Conservation (phyloP, 83 land plant genomes). For the Isoetes engelmannii region DNA sequence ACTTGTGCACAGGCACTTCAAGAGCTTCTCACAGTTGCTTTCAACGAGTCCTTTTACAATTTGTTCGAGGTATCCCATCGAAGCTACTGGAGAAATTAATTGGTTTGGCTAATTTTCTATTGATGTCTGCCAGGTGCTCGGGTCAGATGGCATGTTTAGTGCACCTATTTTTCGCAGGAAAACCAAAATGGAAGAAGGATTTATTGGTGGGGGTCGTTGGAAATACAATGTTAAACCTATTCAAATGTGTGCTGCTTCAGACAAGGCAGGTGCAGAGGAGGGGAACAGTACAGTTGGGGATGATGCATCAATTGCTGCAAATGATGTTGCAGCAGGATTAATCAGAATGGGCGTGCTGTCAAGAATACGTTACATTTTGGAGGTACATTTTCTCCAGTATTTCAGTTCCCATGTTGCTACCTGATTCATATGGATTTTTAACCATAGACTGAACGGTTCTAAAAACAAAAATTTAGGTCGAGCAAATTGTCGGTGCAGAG, state of each 20-base stretch:
- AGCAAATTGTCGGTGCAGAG: slow-evolving; percentile 51
- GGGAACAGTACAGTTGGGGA: slow-evolving; percentile 48
- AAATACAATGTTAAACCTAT: slow-evolving; percentile 67
- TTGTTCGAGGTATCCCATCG: slow-evolving; percentile 20
- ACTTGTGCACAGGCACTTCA: slow-evolving; percentile 39
- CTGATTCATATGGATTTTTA: not conserved
- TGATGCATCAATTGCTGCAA: slow-evolving; percentile 54
- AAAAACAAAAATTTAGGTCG: slow-evolving; percentile 45
- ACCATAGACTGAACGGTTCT: no score
- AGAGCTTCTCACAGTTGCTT: slow-evolving; percentile 29
- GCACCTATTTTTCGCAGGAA: slow-evolving; percentile 64
- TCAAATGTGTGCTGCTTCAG: slow-evolving; percentile 37
- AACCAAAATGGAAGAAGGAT: slow-evolving; percentile 50
- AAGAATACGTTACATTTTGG: slow-evolving; percentile 60
- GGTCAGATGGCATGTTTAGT: slow-evolving; percentile 16
- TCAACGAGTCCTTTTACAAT: slow-evolving; percentile 23
- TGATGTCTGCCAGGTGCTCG: no score
- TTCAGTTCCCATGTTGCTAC: not conserved
- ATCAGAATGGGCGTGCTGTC: slow-evolving; percentile 73
- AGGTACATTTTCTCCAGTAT: slow-evolving; percentile 32
- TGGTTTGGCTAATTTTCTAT: no score
- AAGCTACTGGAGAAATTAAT: no score
- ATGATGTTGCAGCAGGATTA: slow-evolving; percentile 69
- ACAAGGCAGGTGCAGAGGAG: slow-evolving; percentile 32
- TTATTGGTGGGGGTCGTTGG: slow-evolving; percentile 66